These are phyloP conservation scores for Liriodendron chinense DNA, from an alignment of 164 flowering plant species.

Conservation along the genomic window DNA sequence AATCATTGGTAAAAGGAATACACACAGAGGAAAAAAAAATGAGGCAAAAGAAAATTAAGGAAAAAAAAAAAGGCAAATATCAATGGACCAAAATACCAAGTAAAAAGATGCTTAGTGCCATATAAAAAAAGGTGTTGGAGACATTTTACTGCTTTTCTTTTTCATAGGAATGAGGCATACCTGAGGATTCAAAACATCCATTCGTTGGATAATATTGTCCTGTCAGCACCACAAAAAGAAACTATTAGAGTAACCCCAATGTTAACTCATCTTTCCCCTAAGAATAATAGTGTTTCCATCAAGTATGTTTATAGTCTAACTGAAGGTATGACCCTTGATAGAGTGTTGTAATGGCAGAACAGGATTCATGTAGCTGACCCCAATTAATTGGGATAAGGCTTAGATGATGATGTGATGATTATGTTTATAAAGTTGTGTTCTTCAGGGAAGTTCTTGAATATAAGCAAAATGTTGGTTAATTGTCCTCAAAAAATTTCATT, in stretches of 20 bases:
- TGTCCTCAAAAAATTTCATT: neutral
- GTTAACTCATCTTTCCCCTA: too few relatives aligned
- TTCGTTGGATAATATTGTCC: slow-evolving; percentile 56
- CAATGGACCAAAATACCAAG: neutral
- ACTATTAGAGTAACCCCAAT: neutral
- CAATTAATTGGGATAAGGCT: too few relatives aligned
- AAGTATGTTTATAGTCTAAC: too few relatives aligned
- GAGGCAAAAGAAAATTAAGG: too few relatives aligned
- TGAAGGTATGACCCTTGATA: too few relatives aligned
- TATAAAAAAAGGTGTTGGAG: neutral
- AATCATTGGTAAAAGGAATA: neutral
- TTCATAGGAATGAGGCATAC: slow-evolving; percentile 26
- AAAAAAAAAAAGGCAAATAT: neutral
- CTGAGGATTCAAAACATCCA: slow-evolving; percentile 86
- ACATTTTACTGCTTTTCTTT: neutral
- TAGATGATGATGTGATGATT: too few relatives aligned
- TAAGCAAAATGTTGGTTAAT: too few relatives aligned
- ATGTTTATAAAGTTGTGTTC: neutral
- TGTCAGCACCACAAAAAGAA: slow-evolving; percentile 26
- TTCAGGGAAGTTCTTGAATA: neutral
- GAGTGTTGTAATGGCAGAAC: too few relatives aligned
- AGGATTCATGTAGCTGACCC: too few relatives aligned
- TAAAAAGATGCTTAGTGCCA: too few relatives aligned
- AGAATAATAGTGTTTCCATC: too few relatives aligned
- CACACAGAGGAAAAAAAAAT: neutral